Conservation (phyloP, 2,329 filamentous ascomycete species). For the Colletotrichum chrysophilum region DNA sequence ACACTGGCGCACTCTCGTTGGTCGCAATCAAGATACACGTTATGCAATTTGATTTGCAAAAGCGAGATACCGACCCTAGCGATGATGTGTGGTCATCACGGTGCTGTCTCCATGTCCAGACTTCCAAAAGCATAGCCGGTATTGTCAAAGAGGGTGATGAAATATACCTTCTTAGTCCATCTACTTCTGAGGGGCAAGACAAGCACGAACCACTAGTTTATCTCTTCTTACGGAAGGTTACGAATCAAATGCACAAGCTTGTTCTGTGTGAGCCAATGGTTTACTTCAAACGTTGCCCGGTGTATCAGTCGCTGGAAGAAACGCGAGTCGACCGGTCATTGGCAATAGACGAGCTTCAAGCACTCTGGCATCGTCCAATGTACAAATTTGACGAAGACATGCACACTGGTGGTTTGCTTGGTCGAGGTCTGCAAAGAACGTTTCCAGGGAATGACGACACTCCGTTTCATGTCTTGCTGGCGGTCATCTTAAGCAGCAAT, state of each 20-base stretch:
- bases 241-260: not conserved
- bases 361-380: not conserved
- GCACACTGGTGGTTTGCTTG: not conserved
- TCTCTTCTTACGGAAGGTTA: not conserved
- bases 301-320: not conserved
- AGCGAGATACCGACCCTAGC: not conserved
- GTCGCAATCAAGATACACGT: not conserved
- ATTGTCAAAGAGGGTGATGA: not conserved
- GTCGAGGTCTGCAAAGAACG: not conserved
- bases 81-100: not conserved
- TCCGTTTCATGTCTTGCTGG: not conserved
- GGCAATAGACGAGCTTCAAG: not conserved
- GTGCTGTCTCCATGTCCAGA: not conserved
- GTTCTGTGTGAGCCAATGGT: not conserved
- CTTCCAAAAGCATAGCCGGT: not conserved
- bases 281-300: not conserved
- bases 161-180: not conserved
- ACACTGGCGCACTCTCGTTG: not conserved
- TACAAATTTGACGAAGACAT: not conserved
- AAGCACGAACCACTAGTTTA: not conserved
- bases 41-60: not conserved
- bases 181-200: not conserved
- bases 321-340: not conserved
- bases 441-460: not conserved
- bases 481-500: not conserved